Conservation (phyloP, 495 filamentous ascomycete genomes). For the Pseudevernia furfuracea region DNA sequence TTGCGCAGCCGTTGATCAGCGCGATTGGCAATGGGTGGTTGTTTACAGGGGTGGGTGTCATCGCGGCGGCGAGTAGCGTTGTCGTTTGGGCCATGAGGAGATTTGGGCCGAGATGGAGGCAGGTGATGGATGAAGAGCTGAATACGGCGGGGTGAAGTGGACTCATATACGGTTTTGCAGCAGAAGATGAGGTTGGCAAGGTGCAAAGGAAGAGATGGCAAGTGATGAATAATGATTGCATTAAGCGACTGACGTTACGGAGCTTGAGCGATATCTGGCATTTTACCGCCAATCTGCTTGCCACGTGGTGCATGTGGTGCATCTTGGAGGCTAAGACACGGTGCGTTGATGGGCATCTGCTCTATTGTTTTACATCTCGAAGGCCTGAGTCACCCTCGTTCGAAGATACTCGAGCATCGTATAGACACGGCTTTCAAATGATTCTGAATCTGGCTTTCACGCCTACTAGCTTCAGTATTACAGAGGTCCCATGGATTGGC, state of each 20-base stretch:
- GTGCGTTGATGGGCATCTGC: not conserved
- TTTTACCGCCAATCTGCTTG: no score
- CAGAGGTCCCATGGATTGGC: no score
- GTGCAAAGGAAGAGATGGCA: not conserved
- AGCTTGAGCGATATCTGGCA: not conserved
- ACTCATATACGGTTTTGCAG: not conserved
- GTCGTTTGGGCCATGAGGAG: constrained; percentile 61
- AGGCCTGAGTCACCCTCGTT: no score
- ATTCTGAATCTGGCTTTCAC: no score
- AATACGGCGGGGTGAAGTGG: not conserved
- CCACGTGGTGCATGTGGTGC: not conserved
- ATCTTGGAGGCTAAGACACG: not conserved
- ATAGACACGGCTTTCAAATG: not conserved
- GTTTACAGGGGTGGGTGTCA: constrained; percentile 67
- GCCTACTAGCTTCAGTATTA: no score
- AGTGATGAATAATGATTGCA: not conserved
- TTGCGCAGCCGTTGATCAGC: constrained; percentile 66
- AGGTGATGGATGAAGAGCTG: constrained; percentile 52
- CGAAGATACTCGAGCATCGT: not conserved
- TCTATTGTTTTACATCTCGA: not conserved
- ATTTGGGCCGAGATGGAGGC: constrained; percentile 60
- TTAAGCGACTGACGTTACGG: not conserved
- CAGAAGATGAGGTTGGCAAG: not conserved
- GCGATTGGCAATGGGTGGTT: constrained; percentile 85
- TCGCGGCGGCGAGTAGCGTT: constrained; percentile 40